phyloP scores from a whole-genome alignment of 1,284 basidiomycete genomes.

The Trametes pubescens region DNA sequence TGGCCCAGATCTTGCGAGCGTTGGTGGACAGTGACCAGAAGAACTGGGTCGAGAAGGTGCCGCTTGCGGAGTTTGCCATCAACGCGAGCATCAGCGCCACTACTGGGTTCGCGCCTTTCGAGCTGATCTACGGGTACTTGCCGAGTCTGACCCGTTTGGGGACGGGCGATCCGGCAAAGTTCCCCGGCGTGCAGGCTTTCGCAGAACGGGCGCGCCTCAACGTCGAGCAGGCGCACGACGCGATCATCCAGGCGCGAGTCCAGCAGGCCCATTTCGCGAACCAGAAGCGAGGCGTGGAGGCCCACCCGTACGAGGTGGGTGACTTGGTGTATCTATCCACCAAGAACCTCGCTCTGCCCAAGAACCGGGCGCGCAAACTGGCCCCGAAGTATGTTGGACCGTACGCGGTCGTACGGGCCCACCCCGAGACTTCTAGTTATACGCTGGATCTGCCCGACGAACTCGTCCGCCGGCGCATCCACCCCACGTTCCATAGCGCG shows the following conservation, averaged over 20 bases:
- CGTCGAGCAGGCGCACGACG: not conserved
- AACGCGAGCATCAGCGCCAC: not conserved
- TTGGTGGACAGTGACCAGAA: not conserved
- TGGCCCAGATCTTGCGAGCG: not conserved
- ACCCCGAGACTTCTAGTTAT: not conserved
- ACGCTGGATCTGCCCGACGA: not conserved
- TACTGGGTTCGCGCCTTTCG: not conserved
- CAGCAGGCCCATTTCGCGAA: not conserved
- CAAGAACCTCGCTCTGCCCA: conserved; percentile 44
- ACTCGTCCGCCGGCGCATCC: conserved; percentile 27
- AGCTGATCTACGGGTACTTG: not conserved
- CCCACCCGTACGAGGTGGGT: not conserved
- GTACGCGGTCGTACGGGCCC: conserved; percentile 34
- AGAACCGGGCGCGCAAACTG: conserved; percentile 43
- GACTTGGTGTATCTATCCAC: conserved; percentile 45
- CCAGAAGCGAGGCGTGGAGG: not conserved
- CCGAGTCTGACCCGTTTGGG: not conserved
- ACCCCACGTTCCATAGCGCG: conserved; percentile 41
- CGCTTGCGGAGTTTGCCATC: not conserved
- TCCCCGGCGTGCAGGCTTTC: not conserved
- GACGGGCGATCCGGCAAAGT: not conserved
- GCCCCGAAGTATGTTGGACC: conserved; percentile 46
- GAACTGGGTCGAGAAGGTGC: not conserved
- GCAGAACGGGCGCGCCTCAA: not conserved
- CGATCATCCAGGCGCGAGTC: not conserved